Base-by-base conservation (phyloP, 2,329 filamentous ascomycete genomes). In the Hymenoscyphus linearis region DNA sequence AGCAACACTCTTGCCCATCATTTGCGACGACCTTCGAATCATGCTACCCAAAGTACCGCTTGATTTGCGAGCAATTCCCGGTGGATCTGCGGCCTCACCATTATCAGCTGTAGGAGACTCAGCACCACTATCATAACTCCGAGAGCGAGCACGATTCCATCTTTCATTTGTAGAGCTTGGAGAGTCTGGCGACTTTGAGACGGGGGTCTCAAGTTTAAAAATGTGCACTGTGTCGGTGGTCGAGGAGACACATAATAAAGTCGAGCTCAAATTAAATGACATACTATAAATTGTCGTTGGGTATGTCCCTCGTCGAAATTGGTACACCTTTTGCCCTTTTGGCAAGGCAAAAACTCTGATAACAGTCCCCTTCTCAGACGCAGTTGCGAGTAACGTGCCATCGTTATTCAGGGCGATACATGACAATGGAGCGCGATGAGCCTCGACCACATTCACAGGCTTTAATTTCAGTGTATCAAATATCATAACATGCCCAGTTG, bases 281-380 rank as follows among this genome's bases (percentile, higher is more conserved):
- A 99, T 97, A 83, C 92, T 96, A 77, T 93, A 97, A 68, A 99
- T 99, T 47, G 91, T 89, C 1, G 93, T 93, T 0, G 95, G 95
- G 75, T 97, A 97, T 2, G 93, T 97, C 52, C 95, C 95, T 66
- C 95, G 86, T 62, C 95, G 86, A 77, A 99, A 99, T 73, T 99
- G 93, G 74, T 93, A 98, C 18, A 99, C 82, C 75, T 98, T 99
- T 71, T 93, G 88, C 12, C 91, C 95, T 65, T 87, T 86, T 2
- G 95, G 95, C 1, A 99, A 85, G 0, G 91, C 91, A 75, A 99
- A 99, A 58, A 99, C 92, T 16, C 95, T 87, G 66, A 99, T 96
- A 63, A 99, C 96, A 0, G 95, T 99, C 66, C 95, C 95, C 58
- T 96, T 99, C 74, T 99, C 95, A 25, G 93, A 98, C 1, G 95